Base-by-base conservation (phyloP, 495 filamentous ascomycete genomes). In the Amorphotheca resinae region DNA sequence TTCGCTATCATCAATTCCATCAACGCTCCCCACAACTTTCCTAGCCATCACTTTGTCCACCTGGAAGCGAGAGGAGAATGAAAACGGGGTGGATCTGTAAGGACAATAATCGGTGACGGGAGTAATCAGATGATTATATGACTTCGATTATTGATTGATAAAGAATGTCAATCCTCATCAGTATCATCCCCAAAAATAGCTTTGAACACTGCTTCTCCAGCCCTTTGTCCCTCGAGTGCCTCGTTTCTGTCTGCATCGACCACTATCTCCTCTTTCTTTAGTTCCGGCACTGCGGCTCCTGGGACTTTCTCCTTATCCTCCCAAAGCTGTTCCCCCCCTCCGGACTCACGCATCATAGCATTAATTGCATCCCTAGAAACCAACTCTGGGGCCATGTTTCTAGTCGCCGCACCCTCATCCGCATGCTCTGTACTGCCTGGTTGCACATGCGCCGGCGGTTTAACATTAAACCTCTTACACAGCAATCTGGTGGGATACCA, bases 151-250 rank as follows among this genome's bases (percentile, higher is more conserved):
- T n/a, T n/a, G n/a, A n/a, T n/a, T n/a, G n/a, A n/a, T n/a, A n/a
- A n/a, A n/a, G n/a, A n/a, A n/a, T n/a, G n/a, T n/a, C 11, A 28
- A 11, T 85, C 80, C 48, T 88, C 80, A 52, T 84, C 82, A 42
- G 80, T 83, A 57, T 80, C 77, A 60, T 83, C 85, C 7, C 89
- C 91, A 68, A 98, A 98, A 12, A 98, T 87, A 16, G 86, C 86
- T 58, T 79, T 84, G 55, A 98, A 93, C 2, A 95, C 79, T n/a
- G 81, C 86, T 35, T 95, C 89, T 1, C 80, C 80, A 3, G 88
- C 84, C 43, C 78, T 77, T 50, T 81, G 71, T 0, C 72, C 83
- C 51, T 93, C 88, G 22, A 98, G 54, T 11, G 91, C 89, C 45
- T 91, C 84, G 56, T 95, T 98, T 41, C 67, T 72, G 44, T 85